Evolutionary conservation across 805 yeast species (phyloP).

Genomic region (Sporopachydermia lactativora): DNA sequence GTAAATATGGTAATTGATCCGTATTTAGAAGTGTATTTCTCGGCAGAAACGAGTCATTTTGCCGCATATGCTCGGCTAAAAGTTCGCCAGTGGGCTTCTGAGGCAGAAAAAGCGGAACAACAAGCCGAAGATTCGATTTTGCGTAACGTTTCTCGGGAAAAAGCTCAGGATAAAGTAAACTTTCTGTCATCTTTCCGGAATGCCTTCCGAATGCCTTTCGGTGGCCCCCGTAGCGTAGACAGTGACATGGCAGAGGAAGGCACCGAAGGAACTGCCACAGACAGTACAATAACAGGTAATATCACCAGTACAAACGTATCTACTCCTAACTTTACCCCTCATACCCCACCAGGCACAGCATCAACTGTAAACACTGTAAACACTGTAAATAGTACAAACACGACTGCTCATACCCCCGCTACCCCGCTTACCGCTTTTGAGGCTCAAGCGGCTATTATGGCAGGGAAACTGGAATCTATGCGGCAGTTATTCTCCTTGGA

Average conservation of each 20-base stretch:
- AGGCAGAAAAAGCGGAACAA: slow-evolving; percentile 28
- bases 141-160: slow-evolving; percentile 28
- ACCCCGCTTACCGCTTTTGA: slow-evolving; percentile 54
- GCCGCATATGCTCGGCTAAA: slow-evolving; percentile 12
- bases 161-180: slow-evolving; percentile 33
- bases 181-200: slow-evolving; percentile 37
- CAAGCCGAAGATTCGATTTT: slow-evolving; percentile 33
- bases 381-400: background rate
- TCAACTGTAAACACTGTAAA: background rate
- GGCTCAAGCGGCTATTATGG: slow-evolving; percentile 66
- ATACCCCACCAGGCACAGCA: background rate
- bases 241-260: no score
- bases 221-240: no score
- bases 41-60: slow-evolving; percentile 17
- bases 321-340: no score
- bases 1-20: slow-evolving; percentile 14
- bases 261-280: no score
- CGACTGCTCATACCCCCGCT: no score
- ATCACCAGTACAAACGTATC: no score
- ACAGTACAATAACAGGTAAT: no score
- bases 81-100: slow-evolving; percentile 18
- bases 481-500: slow-evolving; percentile 71
- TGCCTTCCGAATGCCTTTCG: slow-evolving; percentile 26
- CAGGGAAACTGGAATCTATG: slow-evolving; percentile 60
- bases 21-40: slow-evolving; percentile 16